phyloP scores from a whole-genome alignment of 2,329 filamentous ascomycete species.

The Cryphonectria radicalis region DNA sequence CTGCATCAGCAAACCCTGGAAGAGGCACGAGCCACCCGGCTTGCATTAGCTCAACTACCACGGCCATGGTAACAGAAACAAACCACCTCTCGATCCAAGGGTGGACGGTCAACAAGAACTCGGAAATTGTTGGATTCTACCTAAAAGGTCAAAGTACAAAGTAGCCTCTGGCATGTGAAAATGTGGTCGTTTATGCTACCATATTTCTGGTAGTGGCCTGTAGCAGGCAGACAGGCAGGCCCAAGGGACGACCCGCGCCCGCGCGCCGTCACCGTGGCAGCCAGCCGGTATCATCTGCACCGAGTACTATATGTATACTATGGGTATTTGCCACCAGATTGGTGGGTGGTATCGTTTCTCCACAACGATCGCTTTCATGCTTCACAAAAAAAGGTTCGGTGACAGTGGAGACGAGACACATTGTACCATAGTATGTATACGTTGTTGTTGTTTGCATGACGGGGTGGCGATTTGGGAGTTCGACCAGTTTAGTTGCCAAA shows the following conservation, averaged over 20 bases:
- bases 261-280: no score
- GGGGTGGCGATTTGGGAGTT: no score
- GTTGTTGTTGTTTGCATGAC: no score
- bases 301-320: not conserved
- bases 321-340: not conserved
- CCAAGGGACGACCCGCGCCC: not conserved
- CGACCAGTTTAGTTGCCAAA: no score
- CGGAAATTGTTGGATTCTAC: not conserved
- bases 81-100: not conserved
- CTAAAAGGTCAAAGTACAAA: not conserved
- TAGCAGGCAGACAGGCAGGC: no score
- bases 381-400: not conserved
- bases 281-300: no score
- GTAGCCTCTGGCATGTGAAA: not conserved
- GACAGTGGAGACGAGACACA: no score
- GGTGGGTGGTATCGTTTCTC: constrained; percentile 1
- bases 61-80: not conserved
- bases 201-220: not conserved
- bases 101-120: not conserved
- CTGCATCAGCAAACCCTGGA: constrained; percentile 7
- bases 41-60: not conserved
- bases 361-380: not conserved
- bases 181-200: not conserved
- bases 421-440: no score
- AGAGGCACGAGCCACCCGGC: not conserved